Percentiles rank a stretch among this genome's conserved stretches.
These are phyloP conservation scores for Colletotrichum sp. DNA, from an alignment of 2,329 filamentous ascomycete species.

Conservation along the genomic window DNA sequence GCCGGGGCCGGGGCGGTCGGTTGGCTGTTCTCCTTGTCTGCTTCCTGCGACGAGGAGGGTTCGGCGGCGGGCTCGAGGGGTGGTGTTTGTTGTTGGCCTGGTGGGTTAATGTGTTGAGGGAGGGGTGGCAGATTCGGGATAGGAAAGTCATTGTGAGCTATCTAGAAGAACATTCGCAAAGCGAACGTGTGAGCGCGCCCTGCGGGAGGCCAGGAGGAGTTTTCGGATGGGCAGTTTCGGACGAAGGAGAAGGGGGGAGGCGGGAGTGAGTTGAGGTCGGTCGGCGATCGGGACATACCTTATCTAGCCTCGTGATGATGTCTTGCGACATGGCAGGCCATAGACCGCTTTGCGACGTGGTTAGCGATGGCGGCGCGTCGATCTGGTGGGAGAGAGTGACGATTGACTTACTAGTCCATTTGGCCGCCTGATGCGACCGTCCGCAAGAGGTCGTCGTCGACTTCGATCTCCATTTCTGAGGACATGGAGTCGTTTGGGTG, in stretches of 20 bases:
- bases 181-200: constrained; percentile 9
- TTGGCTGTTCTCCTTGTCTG: constrained; percentile 72
- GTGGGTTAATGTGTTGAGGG: constrained; percentile 40
- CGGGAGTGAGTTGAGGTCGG: background rate
- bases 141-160: constrained; percentile 76
- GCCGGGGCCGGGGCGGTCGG: constrained; percentile 30
- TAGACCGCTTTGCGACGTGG: constrained; percentile 56
- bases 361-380: constrained; percentile 22
- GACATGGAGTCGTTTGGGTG: background rate
- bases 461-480: constrained; percentile 59
- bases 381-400: background rate
- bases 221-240: background rate
- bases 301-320: constrained; percentile 71
- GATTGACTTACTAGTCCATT: constrained; percentile 58
- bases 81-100: constrained; percentile 40
- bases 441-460: constrained; percentile 52
- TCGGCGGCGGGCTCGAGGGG: constrained; percentile 39
- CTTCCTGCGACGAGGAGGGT: constrained; percentile 55
- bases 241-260: background rate
- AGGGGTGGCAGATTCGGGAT: constrained; percentile 63
- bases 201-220: constrained; percentile 41
- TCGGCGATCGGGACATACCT: constrained; percentile 38
- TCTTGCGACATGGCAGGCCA: constrained; percentile 72
- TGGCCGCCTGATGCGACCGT: constrained; percentile 54
- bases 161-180: constrained; percentile 51